These are phyloP conservation scores for Quercus wislizeni DNA, from an alignment of 306 rosid species.

Conservation along the genomic window DNA sequence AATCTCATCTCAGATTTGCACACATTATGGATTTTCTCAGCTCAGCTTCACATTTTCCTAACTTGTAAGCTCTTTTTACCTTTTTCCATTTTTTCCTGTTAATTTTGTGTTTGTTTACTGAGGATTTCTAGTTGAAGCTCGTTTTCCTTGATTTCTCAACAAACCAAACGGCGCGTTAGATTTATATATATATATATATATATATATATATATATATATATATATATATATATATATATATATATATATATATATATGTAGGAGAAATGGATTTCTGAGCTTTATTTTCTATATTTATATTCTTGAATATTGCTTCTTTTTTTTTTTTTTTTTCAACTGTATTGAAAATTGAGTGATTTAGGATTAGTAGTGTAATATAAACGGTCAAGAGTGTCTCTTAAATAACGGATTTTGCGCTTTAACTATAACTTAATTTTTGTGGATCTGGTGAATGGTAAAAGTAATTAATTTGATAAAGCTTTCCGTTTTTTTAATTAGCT, in stretches of 20 bases:
- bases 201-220: too few species aligned
- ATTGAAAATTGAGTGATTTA: not conserved
- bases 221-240: too few species aligned
- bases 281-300: too few species aligned
- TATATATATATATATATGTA: too few species aligned
- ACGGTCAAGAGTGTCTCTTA: not conserved
- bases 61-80: not conserved
- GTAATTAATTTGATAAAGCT: not conserved
- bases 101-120: not conserved
- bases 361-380: not conserved
- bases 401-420: not conserved
- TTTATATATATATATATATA: too few species aligned
- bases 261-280: too few species aligned
- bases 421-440: not conserved
- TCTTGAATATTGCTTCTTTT: not conserved
- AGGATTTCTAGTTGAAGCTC: not conserved
- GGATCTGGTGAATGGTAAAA: not conserved
- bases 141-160: not conserved
- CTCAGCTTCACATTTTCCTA: not conserved
- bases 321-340: not conserved
- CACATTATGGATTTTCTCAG: too few species aligned
- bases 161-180: not conserved
- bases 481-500: too few species aligned
- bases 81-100: not conserved
- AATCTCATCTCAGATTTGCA: constrained; percentile 14